Evolutionary conservation across 176 grass and related monocot genomes (phyloP).

Genomic region (Cymbopogon citratus): DNA sequence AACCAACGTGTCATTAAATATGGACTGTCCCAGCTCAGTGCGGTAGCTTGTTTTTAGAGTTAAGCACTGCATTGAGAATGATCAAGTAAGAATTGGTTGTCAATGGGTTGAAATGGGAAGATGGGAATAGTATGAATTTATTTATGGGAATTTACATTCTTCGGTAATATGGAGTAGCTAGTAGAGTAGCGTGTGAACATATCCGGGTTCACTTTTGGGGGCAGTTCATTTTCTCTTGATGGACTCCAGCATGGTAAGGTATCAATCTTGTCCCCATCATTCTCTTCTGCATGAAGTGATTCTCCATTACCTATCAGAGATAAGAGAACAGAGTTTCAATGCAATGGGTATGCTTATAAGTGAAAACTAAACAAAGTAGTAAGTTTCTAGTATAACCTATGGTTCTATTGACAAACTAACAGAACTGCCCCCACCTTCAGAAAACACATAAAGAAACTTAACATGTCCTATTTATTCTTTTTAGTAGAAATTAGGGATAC

Average conservation of each 20-base stretch:
- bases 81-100: slow-evolving; percentile 14
- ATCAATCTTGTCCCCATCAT: slow-evolving; percentile 18
- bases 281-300: slow-evolving; percentile 11
- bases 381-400: neutral
- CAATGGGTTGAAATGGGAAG: neutral
- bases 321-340: slow-evolving; percentile 10
- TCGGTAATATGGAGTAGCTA: slow-evolving; percentile 31
- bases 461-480: neutral
- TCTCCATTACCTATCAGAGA: slow-evolving; percentile 4
- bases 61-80: slow-evolving; percentile 24
- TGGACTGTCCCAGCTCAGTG: slow-evolving; percentile 29
- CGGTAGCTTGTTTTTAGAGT: slow-evolving; percentile 27
- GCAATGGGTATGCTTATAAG: neutral
- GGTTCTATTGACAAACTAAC: neutral
- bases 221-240: slow-evolving; percentile 20
- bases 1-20: slow-evolving; percentile 33
- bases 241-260: slow-evolving; percentile 26
- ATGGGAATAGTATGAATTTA: slow-evolving; percentile 2
- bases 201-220: slow-evolving; percentile 13
- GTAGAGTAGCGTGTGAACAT: slow-evolving; percentile 9
- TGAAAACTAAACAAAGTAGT: neutral
- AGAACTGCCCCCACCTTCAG: neutral
- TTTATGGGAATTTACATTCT: slow-evolving; percentile 38
- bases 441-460: neutral
- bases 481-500: neutral